Conservation (phyloP, 2,329 filamentous ascomycete species). For the Rhynchosporium graminicola region DNA sequence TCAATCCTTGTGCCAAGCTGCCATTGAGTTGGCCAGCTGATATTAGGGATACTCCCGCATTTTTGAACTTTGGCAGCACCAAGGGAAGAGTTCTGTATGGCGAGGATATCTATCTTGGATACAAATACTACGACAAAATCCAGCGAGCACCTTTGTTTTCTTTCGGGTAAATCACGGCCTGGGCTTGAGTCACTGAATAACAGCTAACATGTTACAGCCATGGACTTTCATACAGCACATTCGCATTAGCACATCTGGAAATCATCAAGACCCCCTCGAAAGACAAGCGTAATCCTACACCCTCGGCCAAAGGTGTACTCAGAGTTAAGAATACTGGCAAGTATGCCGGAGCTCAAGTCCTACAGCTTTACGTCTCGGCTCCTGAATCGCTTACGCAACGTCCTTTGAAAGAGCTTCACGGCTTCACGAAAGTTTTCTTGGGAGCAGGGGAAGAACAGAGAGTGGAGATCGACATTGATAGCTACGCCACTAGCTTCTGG, state of each 20-base stretch:
- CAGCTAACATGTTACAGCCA: conserved; percentile 54
- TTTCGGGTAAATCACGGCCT: conserved; percentile 48
- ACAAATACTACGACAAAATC: conserved; percentile 63
- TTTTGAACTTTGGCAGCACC: conserved; percentile 57
- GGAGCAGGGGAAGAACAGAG: conserved; percentile 41
- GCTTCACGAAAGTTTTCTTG: conserved; percentile 47
- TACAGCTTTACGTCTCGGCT: conserved; percentile 39
- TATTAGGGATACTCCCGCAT: conserved; percentile 60
- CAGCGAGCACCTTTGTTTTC: conserved; percentile 47
- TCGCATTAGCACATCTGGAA: conserved; percentile 11
- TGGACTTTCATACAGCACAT: conserved; percentile 71
- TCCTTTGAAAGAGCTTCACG: conserved; percentile 47
- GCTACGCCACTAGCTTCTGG: conserved; percentile 46
- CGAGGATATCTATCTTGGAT: conserved; percentile 65
- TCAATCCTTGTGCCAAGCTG: conserved; percentile 62
- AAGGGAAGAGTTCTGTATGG: conserved; percentile 62
- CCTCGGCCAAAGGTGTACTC: conserved; percentile 18
- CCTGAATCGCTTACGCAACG: conserved; percentile 35
- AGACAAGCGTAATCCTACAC: not conserved
- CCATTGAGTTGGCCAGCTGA: conserved; percentile 59
- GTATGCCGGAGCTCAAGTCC: conserved; percentile 35
- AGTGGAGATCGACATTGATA: conserved; percentile 40
- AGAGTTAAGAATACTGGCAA: conserved; percentile 36
- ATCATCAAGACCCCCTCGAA: conserved; percentile 46
- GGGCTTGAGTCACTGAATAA: conserved; percentile 59